These are phyloP conservation scores for Cladosporium sp. DNA, from an alignment of 2,329 filamentous ascomycete genomes.

Conservation along the genomic window DNA sequence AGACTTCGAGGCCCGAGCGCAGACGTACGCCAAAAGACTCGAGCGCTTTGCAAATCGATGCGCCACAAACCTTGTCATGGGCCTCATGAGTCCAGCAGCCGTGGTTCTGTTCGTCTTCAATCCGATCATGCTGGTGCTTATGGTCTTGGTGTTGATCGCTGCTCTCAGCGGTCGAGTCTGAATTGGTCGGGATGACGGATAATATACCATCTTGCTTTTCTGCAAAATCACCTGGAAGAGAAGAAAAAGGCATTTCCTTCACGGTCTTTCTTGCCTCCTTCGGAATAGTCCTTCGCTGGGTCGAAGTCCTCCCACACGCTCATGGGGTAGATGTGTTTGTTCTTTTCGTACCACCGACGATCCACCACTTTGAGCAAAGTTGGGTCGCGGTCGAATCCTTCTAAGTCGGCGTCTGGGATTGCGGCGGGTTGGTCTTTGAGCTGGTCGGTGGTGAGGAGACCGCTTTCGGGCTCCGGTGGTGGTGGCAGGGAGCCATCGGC, in stretches of 20 bases:
- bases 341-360: constrained; percentile 92
- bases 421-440: constrained; percentile 8
- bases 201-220: not conserved
- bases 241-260: constrained; percentile 89
- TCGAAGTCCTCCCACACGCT: constrained; percentile 96
- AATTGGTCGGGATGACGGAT: not conserved
- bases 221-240: constrained; percentile 20
- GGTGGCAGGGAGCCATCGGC: constrained; percentile 23
- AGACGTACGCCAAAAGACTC: constrained; percentile 29
- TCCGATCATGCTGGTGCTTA: constrained; percentile 32
- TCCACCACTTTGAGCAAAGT: constrained; percentile 90
- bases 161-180: constrained; percentile 20
- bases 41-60: constrained; percentile 31
- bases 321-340: constrained; percentile 97
- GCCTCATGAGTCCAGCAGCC: constrained; percentile 33
- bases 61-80: constrained; percentile 36
- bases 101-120: constrained; percentile 35
- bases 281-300: constrained; percentile 79
- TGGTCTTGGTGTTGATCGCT: constrained; percentile 25
- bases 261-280: constrained; percentile 74
- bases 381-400: constrained; percentile 77
- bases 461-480: constrained; percentile 15
- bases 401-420: constrained; percentile 53
- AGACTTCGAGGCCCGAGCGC: constrained; percentile 30
- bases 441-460: constrained; percentile 19